A percentile compares a stretch with the other conserved stretches of the same genome.
These are phyloP conservation scores for Misopates orontium DNA, from an alignment of 257 asterid species.

Conservation along the genomic window DNA sequence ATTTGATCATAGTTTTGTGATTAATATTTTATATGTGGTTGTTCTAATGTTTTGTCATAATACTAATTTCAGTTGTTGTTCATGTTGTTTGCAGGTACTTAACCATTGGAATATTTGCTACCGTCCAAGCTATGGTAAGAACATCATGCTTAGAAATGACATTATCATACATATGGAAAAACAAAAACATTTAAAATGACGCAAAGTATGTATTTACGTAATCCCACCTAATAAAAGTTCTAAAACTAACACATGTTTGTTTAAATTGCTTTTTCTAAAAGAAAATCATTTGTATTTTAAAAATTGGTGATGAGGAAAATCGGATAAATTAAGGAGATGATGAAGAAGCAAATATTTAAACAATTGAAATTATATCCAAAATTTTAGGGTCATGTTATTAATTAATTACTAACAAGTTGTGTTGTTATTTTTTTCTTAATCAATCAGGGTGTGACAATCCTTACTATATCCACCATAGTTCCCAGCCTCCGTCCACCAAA, in stretches of 20 bases:
- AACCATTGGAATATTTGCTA: conserved; percentile 72
- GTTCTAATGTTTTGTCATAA: too few species aligned
- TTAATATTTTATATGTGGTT: background rate
- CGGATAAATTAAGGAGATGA: too few species aligned
- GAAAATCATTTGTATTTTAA: too few species aligned
- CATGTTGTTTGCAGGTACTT: conserved; percentile 48
- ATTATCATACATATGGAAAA: too few species aligned
- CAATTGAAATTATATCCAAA: background rate
- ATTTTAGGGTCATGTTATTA: background rate
- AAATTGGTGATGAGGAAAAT: conserved; percentile 29
- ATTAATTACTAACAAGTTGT: background rate
- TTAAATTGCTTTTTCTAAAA: background rate
- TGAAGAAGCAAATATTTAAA: background rate
- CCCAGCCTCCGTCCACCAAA: conserved; percentile 75
- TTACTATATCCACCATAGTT: conserved; percentile 71
- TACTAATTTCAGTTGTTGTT: background rate
- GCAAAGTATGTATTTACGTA: too few species aligned
- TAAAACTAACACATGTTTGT: background rate
- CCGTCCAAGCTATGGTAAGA: conserved; percentile 74
- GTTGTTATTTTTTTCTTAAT: background rate
- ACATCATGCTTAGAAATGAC: too few species aligned
- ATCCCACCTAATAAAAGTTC: too few species aligned
- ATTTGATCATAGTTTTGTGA: background rate
- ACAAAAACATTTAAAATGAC: too few species aligned
- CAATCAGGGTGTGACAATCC: conserved; percentile 64